phyloP scores from a whole-genome alignment of 257 asterid genomes.

The Misopates orontium region DNA sequence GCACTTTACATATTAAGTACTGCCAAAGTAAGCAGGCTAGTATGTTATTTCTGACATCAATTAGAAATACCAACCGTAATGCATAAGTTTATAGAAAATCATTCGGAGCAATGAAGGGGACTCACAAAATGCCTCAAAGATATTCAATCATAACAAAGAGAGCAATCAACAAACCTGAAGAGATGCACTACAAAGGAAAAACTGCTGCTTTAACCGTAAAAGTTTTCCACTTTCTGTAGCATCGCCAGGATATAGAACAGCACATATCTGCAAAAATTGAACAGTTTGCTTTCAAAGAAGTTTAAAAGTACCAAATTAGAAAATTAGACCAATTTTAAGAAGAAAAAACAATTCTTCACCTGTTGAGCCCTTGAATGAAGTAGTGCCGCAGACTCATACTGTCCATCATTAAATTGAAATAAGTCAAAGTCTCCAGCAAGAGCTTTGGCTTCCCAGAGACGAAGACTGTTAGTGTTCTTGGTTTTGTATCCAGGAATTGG shows the following conservation, averaged over 20 bases:
- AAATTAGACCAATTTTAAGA: constrained; percentile 2
- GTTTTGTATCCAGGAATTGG: constrained; percentile 99
- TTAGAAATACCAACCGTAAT: not conserved
- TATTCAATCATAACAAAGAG: not conserved
- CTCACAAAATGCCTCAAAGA: too few species aligned
- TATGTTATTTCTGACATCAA: constrained; percentile 1
- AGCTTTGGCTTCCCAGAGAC: constrained; percentile 99
- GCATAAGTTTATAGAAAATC: constrained; percentile 7
- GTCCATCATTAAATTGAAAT: constrained; percentile 93
- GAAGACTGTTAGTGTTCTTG: constrained; percentile 92
- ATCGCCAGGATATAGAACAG: constrained; percentile 98
- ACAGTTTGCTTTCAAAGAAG: constrained; percentile 17
- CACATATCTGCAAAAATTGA: constrained; percentile 73
- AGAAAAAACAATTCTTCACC: constrained; percentile 43
- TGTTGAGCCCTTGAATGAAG: constrained; percentile 98
- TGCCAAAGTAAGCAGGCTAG: constrained; percentile 11
- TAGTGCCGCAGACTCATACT: constrained; percentile 88
- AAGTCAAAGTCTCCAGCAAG: constrained; percentile 75
- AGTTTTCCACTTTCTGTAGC: constrained; percentile 94
- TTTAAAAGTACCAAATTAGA: constrained; percentile 23
- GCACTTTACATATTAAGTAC: not conserved
- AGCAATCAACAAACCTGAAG: constrained; percentile 69
- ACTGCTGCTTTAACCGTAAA: constrained; percentile 91
- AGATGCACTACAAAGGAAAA: constrained; percentile 97
- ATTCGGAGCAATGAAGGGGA: constrained; percentile 2